phyloP scores from a whole-genome alignment of 768 basidiomycete species.

The Kwoniella newhampshirensis region DNA sequence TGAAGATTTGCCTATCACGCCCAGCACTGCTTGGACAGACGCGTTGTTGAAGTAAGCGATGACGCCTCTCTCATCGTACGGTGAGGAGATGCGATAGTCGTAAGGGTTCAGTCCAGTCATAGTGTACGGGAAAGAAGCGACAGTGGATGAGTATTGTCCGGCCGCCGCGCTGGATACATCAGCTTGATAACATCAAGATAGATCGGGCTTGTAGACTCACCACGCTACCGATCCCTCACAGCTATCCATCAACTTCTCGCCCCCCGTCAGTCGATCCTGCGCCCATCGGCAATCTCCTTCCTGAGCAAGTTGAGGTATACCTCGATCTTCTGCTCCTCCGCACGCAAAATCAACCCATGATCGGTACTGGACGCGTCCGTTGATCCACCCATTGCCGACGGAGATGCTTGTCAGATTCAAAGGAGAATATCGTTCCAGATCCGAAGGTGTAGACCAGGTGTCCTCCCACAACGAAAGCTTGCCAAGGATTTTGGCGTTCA shows the following conservation, averaged over 20 bases:
- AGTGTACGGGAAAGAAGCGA: not conserved
- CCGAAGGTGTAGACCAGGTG: not conserved
- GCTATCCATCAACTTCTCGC: not conserved
- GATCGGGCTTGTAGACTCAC: no score
- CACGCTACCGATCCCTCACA: not conserved
- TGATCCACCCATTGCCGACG: conserved; percentile 1
- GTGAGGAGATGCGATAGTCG: not conserved
- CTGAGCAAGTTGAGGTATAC: not conserved
- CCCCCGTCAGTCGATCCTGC: not conserved
- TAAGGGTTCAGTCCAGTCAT: not conserved
- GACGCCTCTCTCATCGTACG: not conserved
- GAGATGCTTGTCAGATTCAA: conserved; percentile 1
- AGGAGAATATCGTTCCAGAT: not conserved
- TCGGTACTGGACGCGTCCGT: not conserved
- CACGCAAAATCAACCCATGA: conserved; percentile 2
- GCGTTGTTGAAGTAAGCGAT: conserved; percentile 1
- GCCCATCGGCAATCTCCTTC: conserved; percentile 1
- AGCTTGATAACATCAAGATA: not conserved
- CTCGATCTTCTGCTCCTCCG: not conserved
- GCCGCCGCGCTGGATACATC: not conserved
- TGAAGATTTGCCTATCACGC: not conserved
- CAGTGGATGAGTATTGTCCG: not conserved
- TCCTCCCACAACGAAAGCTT: not conserved
- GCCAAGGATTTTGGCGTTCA: not conserved
- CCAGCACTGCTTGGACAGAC: not conserved